Evolutionary conservation across 441 rosid species (phyloP).

Genomic region (Capsella rubella): DNA sequence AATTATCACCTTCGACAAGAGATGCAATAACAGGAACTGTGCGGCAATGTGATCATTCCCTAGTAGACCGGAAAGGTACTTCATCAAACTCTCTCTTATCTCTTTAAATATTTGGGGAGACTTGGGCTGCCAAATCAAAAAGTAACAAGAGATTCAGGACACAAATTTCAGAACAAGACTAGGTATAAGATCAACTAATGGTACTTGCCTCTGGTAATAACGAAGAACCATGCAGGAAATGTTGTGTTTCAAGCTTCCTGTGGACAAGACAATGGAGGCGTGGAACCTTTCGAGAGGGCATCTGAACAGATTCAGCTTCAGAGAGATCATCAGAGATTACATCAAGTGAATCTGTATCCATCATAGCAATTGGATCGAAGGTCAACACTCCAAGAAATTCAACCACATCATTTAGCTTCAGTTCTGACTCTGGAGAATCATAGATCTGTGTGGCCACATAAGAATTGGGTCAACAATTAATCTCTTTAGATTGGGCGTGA

Average conservation of each 20-base stretch:
- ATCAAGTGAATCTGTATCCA: constrained; percentile 51
- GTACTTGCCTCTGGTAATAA: constrained; percentile 66
- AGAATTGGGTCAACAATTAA: constrained; percentile 25
- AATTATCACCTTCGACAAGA: constrained; percentile 69
- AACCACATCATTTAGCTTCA: constrained; percentile 85
- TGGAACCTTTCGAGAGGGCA: constrained; percentile 80
- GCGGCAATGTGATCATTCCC: constrained; percentile 87
- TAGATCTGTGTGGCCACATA: constrained; percentile 63
- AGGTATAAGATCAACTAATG: not conserved
- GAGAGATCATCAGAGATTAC: constrained; percentile 52
- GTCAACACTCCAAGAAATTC: constrained; percentile 89
- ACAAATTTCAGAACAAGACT: not conserved
- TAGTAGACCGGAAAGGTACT: constrained; percentile 70
- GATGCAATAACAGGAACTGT: constrained; percentile 76
- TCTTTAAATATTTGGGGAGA: constrained; percentile 62
- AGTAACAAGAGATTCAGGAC: constrained; percentile 14
- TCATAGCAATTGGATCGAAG: constrained; percentile 54
- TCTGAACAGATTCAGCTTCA: constrained; percentile 60
- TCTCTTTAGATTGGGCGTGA: not conserved
- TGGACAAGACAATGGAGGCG: constrained; percentile 85
- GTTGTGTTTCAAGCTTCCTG: constrained; percentile 71
- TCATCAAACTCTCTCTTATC: constrained; percentile 66
- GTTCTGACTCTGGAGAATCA: constrained; percentile 82
- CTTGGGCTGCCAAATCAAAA: constrained; percentile 54
- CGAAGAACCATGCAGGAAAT: constrained; percentile 57